These are phyloP conservation scores for Stagonosporopsis chrysanthemi DNA, from an alignment of 2,329 filamentous ascomycete species.

Conservation along the genomic window DNA sequence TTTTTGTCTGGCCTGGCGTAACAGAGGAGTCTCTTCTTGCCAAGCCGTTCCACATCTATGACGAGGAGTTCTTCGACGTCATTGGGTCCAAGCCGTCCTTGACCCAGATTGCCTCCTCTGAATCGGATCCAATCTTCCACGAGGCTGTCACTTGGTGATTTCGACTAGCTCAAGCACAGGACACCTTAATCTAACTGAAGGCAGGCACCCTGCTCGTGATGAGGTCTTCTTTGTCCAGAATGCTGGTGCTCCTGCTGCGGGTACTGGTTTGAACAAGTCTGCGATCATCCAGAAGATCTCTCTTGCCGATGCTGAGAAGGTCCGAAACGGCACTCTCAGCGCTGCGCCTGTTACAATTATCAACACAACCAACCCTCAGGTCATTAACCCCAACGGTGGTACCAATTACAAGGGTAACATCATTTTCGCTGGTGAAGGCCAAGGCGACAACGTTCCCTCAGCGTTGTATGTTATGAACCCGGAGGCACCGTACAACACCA, in stretches of 20 bases:
- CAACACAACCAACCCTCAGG: conserved; percentile 34
- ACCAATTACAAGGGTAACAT: conserved; percentile 34
- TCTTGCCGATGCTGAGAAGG: conserved; percentile 33
- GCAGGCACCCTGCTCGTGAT: conserved; percentile 26
- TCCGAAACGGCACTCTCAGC: conserved; percentile 30
- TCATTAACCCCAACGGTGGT: conserved; percentile 36
- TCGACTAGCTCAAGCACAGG: too few species aligned
- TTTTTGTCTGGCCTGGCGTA: conserved; percentile 32
- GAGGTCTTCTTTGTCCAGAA: conserved; percentile 40
- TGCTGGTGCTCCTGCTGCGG: conserved; percentile 33
- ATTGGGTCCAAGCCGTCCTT: conserved; percentile 33
- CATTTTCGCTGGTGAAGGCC: conserved; percentile 36
- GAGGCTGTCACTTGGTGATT: conserved; percentile 35
- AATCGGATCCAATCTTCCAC: conserved; percentile 34
- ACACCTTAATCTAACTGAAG: background rate
- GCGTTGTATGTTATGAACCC: conserved; percentile 37
- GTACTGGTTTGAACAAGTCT: conserved; percentile 36
- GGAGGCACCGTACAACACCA: conserved; percentile 32
- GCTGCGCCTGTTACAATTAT: conserved; percentile 32
- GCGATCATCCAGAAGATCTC: conserved; percentile 37
- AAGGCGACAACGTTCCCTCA: conserved; percentile 30
- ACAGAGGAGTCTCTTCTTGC: conserved; percentile 29
- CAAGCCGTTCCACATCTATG: conserved; percentile 38
- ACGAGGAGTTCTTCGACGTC: conserved; percentile 36
- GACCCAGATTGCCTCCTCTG: conserved; percentile 33